These are phyloP conservation scores for Xylaria sp. DNA, from an alignment of 2,329 filamentous ascomycete species.

Conservation along the genomic window DNA sequence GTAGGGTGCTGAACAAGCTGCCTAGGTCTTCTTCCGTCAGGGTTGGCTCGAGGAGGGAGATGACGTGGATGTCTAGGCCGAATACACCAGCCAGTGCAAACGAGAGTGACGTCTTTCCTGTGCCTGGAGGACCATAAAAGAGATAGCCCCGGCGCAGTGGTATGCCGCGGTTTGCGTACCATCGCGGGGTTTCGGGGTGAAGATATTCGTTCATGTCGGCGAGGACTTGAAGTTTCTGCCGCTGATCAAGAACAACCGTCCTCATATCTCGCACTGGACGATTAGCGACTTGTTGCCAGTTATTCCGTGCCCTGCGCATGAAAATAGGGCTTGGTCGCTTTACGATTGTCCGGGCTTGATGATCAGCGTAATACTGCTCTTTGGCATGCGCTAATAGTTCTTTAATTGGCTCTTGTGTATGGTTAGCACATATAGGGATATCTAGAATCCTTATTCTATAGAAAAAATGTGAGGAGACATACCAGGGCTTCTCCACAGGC, in stretches of 20 bases:
- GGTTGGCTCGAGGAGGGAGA: constrained; percentile 68
- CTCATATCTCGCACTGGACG: constrained; percentile 76
- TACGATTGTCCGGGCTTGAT: constrained; percentile 67
- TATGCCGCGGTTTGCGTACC: constrained; percentile 81
- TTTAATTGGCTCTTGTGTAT: constrained; percentile 63
- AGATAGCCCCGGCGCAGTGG: constrained; percentile 81
- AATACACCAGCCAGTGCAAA: constrained; percentile 75
- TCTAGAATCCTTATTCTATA: not conserved
- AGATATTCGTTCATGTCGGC: constrained; percentile 83
- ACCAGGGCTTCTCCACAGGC: constrained; percentile 62
- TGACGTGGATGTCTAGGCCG: constrained; percentile 73
- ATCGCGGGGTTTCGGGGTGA: constrained; percentile 73
- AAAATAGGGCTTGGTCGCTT: constrained; percentile 63
- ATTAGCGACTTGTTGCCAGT: constrained; percentile 68
- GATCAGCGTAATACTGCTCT: constrained; percentile 61
- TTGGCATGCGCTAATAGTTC: constrained; percentile 65
- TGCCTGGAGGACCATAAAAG: constrained; percentile 80
- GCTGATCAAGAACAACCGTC: constrained; percentile 77
- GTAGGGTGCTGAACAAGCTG: constrained; percentile 68
- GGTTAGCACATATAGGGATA: not conserved
- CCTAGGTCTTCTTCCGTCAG: constrained; percentile 72
- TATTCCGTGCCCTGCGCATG: constrained; percentile 58
- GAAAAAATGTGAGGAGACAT: constrained; percentile 7
- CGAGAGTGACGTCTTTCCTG: constrained; percentile 76
- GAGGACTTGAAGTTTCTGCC: constrained; percentile 74